Base-by-base conservation (phyloP, 2,329 filamentous ascomycete genomes). In the Trichoderma arundinaceum region DNA sequence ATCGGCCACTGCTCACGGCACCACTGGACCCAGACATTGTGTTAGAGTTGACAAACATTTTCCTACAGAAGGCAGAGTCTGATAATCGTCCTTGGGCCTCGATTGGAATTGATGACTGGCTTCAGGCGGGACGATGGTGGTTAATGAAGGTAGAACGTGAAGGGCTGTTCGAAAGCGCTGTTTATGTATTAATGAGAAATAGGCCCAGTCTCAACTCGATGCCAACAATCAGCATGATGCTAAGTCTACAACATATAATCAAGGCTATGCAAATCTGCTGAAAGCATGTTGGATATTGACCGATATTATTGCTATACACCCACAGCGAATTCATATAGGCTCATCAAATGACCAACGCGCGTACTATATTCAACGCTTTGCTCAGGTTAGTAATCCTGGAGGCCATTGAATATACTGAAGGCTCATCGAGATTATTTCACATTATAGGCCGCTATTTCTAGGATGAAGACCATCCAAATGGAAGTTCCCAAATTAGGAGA, bases 211-310 rank as follows among this genome's bases (percentile, higher is more conserved):
- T 1, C 52, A 54, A n/a, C 1, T 54, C 2, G 7, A 3, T 1
- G 0, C 0, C 3, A 3, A 39, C 7, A 2, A 3, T 3, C 10
- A 28, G 8, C 1, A n/a, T 0, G 0, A 9, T 1, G 17, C 10
- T 3, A 39, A 28, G 4, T 4, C 22, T 4, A 28, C 22, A 4
- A 3, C 6, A 28, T 54, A 28, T 5, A 28, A 41, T 4, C 52
- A 54, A 39, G 33, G 52, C 1, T 54, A 28, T 6, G 8, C n/a
- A 7, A 54, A 54, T n/a, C 0, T 54, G 0, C 15, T 39, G 1
- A 54, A 54, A 6, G 35, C 52, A n/a, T 54, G 52, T 10, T 54
- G 52, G 35, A 54, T 54, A 41, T 54, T 54, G 52, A 54, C 52
- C 1, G 13, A 32, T 1, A 7, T 56, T 4, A 41, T 41, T 12